Conservation (phyloP, 352 stramenopile species). For the Globisporangium spinosum region DNA sequence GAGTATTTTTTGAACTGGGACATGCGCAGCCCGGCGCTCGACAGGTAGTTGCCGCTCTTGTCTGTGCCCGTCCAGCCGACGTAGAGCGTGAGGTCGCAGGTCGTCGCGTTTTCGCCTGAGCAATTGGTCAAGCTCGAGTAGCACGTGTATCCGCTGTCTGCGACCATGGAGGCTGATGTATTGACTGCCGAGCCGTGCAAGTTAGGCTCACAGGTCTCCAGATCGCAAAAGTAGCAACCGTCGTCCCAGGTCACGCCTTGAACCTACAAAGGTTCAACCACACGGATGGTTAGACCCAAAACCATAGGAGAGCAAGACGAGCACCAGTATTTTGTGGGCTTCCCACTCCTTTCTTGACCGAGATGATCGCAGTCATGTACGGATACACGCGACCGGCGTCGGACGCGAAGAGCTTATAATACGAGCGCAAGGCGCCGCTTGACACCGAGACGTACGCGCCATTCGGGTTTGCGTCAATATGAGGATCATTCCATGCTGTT, state of each 20-base stretch:
- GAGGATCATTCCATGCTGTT: constrained; percentile 67
- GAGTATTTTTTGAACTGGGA: constrained; percentile 85
- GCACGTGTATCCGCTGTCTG: constrained; percentile 60
- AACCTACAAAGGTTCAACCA: constrained; percentile 23
- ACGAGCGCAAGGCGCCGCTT: constrained; percentile 54
- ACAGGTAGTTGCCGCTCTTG: constrained; percentile 73
- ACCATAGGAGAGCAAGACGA: background rate
- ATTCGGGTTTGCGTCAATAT: constrained; percentile 41
- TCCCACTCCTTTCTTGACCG: constrained; percentile 68
- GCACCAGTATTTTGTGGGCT: background rate
- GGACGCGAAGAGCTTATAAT: constrained; percentile 73
- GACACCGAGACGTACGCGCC: constrained; percentile 67
- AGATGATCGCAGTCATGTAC: constrained; percentile 78
- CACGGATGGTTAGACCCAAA: background rate
- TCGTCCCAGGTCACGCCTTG: constrained; percentile 82
- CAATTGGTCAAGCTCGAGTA: constrained; percentile 42
- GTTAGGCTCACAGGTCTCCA: constrained; percentile 60
- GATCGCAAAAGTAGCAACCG: constrained; percentile 71
- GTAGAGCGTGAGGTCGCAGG: constrained; percentile 72
- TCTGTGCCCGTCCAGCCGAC: constrained; percentile 81
- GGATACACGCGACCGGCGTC: constrained; percentile 46
- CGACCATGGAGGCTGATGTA: constrained; percentile 37
- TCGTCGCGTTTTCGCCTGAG: constrained; percentile 32
- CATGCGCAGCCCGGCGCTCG: constrained; percentile 70
- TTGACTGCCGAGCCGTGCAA: constrained; percentile 55